phyloP scores from a whole-genome alignment of 805 yeast species.

The Cyberlindnera veronae region DNA sequence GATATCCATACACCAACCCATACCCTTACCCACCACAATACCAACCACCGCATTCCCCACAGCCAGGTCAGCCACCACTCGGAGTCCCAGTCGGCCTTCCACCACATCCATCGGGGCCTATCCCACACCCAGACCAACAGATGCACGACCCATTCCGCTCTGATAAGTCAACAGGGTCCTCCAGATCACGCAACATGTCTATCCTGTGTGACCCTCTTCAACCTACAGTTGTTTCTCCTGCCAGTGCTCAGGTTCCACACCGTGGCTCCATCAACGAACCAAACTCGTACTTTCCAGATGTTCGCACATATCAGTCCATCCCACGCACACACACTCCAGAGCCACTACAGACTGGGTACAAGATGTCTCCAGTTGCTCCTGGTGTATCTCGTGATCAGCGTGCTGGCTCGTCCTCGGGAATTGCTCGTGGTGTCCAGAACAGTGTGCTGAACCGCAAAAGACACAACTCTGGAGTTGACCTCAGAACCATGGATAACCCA shows the following conservation, averaged over 20 bases:
- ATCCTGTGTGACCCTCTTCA: slow-evolving; percentile 28
- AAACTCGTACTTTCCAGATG: slow-evolving; percentile 23
- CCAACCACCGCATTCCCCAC: slow-evolving; percentile 11
- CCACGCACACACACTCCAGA: slow-evolving; percentile 17
- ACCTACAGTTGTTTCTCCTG: slow-evolving; percentile 16
- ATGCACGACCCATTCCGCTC: slow-evolving; percentile 24
- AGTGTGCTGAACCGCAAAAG: slow-evolving; percentile 19
- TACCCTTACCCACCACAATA: slow-evolving; percentile 24
- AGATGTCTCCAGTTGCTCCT: slow-evolving; percentile 10
- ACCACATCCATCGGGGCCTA: slow-evolving; percentile 5
- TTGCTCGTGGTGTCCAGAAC: slow-evolving; percentile 17
- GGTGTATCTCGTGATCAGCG: slow-evolving; percentile 19
- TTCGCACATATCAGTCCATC: slow-evolving; percentile 8
- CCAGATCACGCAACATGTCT: slow-evolving; percentile 26
- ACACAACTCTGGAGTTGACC: slow-evolving; percentile 22
- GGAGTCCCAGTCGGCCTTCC: slow-evolving; percentile 2
- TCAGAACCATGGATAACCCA: slow-evolving; percentile 17
- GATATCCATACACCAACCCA: slow-evolving; percentile 22
- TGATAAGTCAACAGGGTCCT: slow-evolving; percentile 22
- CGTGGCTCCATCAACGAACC: slow-evolving; percentile 17
- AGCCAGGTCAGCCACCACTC: slow-evolving; percentile 10
- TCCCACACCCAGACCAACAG: too few species aligned
- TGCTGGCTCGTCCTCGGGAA: slow-evolving; percentile 24
- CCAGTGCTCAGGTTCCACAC: slow-evolving; percentile 8
- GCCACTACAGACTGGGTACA: slow-evolving; percentile 6